Base-by-base conservation (phyloP, 352 stramenopile species). In the Pythium angustatum region DNA sequence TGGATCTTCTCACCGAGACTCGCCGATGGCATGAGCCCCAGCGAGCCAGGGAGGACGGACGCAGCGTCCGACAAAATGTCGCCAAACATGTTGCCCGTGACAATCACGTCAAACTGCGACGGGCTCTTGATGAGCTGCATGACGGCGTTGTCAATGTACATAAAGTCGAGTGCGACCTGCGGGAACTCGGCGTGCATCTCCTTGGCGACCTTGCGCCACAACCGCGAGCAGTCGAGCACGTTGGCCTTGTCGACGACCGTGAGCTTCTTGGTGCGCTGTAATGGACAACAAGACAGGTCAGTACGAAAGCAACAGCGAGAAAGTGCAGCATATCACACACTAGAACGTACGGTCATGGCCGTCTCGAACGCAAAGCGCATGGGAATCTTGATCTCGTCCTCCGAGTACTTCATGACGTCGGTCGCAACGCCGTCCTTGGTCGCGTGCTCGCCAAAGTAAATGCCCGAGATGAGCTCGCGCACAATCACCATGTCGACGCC, bases 171-270 rank as follows among this genome's bases (percentile, higher is more conserved):
- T 69, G 96, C 78, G 11, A 99, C 90, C 27, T 98, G 82, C 2
- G 93, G 84, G 78, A 97, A 99, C 47, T 98, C 84, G 57, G 90
- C 84, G 19, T 90, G 73, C 31, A 95, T 72, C 53, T 96, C 85
- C 76, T 97, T 97, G 52, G 93, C 87, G 22, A 97, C 91, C 64
- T 96, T 94, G 68, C 91, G 87, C 91, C 91, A 97, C 53, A 97
- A 75, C 28, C 86, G 86, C 59, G 84, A 93, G 64, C 98, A 97
- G 79, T 99, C 97, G 62, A 99, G 89, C 44, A 99, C 97, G 75
- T 99, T 99, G 63, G 97, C 97, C 84, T 99, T 99, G 85, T 99
- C 97, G 53, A 99, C 96, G 54, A 97, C 97, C 62, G 93, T 99
- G 14, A 99, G 81, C 58, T 96, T 95, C 71, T 97, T 97, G 24